Percentiles rank a stretch among this genome's conserved stretches.
Evolutionary conservation across 1,284 basidiomycete species (phyloP).

Genomic region (Cryptococcus amylolentus): DNA sequence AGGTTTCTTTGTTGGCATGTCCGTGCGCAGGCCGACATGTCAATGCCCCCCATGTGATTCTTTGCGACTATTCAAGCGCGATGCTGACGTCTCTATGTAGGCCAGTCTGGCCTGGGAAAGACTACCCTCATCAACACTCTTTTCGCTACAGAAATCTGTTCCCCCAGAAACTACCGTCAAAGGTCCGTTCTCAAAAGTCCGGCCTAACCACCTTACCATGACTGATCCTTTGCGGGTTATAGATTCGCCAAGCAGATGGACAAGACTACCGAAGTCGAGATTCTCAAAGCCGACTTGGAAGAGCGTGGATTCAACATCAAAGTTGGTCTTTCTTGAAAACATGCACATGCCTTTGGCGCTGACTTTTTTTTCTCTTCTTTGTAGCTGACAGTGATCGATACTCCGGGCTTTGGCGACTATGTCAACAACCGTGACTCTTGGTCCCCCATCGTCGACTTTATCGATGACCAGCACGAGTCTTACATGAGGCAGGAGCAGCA

Average conservation of each 20-base stretch:
- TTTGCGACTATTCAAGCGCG: not conserved
- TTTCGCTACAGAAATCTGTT: slow-evolving; percentile 94
- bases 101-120: slow-evolving; percentile 92
- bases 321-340: slow-evolving; percentile 14
- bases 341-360: not conserved
- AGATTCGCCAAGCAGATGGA: slow-evolving; percentile 95
- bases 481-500: slow-evolving; percentile 99
- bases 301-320: slow-evolving; percentile 99
- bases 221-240: not conserved
- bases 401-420: slow-evolving; percentile 93
- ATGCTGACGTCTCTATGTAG: slow-evolving; percentile 50
- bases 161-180: slow-evolving; percentile 83
- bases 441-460: slow-evolving; percentile 97
- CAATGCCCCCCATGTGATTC: not conserved
- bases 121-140: slow-evolving; percentile 98
- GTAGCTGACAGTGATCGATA: slow-evolving; percentile 79
- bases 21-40: slow-evolving; percentile 2
- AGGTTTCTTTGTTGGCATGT: not conserved
- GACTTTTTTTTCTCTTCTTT: not conserved
- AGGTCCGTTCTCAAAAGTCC: slow-evolving; percentile 41
- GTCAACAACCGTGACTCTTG: slow-evolving; percentile 99
- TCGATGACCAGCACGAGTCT: slow-evolving; percentile 98
- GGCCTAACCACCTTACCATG: no score
- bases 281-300: slow-evolving; percentile 95
- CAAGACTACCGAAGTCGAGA: slow-evolving; percentile 96